phyloP scores from a whole-genome alignment of 1,139 yeast species.

The Blastobotrys proliferans region DNA sequence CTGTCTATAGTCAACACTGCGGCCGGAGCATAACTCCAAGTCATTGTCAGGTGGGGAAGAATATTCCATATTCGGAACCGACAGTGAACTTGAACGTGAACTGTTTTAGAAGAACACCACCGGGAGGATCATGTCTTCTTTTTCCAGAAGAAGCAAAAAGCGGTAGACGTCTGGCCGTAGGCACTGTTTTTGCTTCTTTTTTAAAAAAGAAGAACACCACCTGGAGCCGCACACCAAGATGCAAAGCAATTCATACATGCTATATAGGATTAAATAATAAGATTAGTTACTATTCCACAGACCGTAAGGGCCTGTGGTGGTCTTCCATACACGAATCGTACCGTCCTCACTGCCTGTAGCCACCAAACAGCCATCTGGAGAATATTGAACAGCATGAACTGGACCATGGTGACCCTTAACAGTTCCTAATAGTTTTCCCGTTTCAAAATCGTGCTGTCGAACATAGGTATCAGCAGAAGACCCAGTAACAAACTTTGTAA shows the following conservation, averaged over 20 bases:
- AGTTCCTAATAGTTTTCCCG: constrained; percentile 31
- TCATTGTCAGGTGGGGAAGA: neutral
- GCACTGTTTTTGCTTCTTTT: too few relatives aligned
- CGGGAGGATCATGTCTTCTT: too few relatives aligned
- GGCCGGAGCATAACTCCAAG: constrained; percentile 7
- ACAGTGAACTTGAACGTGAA: too few relatives aligned
- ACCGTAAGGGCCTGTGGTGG: constrained; percentile 33
- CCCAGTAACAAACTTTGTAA: constrained; percentile 32
- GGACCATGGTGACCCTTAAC: constrained; percentile 39
- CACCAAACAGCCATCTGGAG: constrained; percentile 37
- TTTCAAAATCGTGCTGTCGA: constrained; percentile 31
- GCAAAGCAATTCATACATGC: too few relatives aligned
- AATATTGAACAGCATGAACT: constrained; percentile 35
- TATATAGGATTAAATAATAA: too few relatives aligned
- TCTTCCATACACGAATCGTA: constrained; percentile 58
- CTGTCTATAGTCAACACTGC: constrained; percentile 2
- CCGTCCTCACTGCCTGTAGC: constrained; percentile 75
- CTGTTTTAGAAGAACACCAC: too few relatives aligned
- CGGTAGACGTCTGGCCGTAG: too few relatives aligned
- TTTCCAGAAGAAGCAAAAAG: too few relatives aligned
- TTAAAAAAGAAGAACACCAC: too few relatives aligned
- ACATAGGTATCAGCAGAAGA: constrained; percentile 36
- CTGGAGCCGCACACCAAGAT: too few relatives aligned
- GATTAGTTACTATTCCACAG: constrained; percentile 27
- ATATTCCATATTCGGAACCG: too few relatives aligned